These are phyloP conservation scores for Coniferiporia weirii DNA, from an alignment of 1,284 basidiomycete species.

Conservation along the genomic window DNA sequence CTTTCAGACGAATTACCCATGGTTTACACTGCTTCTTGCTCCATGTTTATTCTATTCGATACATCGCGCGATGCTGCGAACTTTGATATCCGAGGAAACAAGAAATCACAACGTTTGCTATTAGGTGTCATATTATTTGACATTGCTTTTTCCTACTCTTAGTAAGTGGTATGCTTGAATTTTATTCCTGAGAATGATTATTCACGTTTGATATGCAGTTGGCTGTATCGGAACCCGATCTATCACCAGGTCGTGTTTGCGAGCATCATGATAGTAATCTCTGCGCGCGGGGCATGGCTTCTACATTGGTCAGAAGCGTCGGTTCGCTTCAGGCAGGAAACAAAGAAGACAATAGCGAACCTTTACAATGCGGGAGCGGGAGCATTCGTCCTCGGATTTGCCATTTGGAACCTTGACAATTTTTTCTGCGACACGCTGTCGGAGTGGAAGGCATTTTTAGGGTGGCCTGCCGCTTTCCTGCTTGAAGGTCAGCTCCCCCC, in stretches of 20 bases:
- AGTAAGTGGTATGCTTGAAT: conserved; percentile 39
- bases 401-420: conserved; percentile 68
- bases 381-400: conserved; percentile 52
- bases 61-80: conserved; percentile 35
- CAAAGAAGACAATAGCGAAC: conserved; percentile 35
- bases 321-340: conserved; percentile 37
- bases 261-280: conserved; percentile 39
- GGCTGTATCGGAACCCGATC: conserved; percentile 55
- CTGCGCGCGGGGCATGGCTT: conserved; percentile 45
- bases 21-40: conserved; percentile 56
- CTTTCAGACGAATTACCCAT: conserved; percentile 69
- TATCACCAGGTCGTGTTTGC: conserved; percentile 66
- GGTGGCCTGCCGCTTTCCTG: conserved; percentile 61
- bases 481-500: conserved; percentile 45
- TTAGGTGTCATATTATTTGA: conserved; percentile 40
- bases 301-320: conserved; percentile 39
- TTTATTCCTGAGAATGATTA: not conserved
- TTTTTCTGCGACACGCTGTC: conserved; percentile 57
- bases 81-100: conserved; percentile 34
- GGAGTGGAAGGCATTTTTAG: conserved; percentile 45
- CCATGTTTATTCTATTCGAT: conserved; percentile 52
- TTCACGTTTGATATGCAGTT: conserved; percentile 29
- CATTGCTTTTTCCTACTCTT: conserved; percentile 54
- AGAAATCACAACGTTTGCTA: conserved; percentile 33
- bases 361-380: conserved; percentile 44